Conservation (phyloP, 2,329 filamentous ascomycete genomes). For the Nannizzia gypsea region DNA sequence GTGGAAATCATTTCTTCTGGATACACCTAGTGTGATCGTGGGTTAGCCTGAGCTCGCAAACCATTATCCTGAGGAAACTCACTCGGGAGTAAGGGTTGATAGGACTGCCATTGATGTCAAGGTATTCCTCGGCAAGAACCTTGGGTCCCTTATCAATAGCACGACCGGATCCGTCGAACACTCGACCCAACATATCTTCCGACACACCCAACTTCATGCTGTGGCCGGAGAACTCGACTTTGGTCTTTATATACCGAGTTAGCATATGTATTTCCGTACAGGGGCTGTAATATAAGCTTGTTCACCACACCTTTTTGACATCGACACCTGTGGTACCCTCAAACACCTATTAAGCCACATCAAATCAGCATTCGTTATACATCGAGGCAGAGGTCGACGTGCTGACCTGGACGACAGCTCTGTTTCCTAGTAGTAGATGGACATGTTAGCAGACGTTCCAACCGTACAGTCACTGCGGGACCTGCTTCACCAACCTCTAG, state of each 20-base stretch:
- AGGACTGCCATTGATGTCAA: conserved; percentile 97
- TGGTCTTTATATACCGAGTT: conserved; percentile 51
- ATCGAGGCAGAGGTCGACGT: neutral
- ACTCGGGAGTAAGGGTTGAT: conserved; percentile 98
- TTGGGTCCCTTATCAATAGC: conserved; percentile 99
- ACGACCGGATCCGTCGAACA: conserved; percentile 95
- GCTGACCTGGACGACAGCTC: conserved; percentile 84
- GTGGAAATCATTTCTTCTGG: conserved; percentile 99
- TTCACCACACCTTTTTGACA: conserved; percentile 71
- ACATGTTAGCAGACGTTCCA: conserved; percentile 1
- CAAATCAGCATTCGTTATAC: conserved; percentile 3
- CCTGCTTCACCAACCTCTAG: conserved; percentile 60
- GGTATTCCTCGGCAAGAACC: conserved; percentile 92
- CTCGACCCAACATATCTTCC: conserved; percentile 97
- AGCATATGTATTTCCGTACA: conserved; percentile 14
- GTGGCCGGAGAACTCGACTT: conserved; percentile 92
- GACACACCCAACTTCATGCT: conserved; percentile 98
- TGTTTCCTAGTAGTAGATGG: conserved; percentile 52
- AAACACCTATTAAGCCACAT: conserved; percentile 63
- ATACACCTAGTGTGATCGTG: conserved; percentile 55
- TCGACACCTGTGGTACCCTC: conserved; percentile 95
- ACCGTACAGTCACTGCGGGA: neutral
- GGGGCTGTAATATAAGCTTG: neutral
- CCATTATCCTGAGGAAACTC: conserved; percentile 25
- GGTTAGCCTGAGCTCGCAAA: neutral